A percentile compares a stretch with the other conserved stretches of the same genome.
Evolutionary conservation across 2,329 filamentous ascomycete species (phyloP).

Genomic region (Lachnum nothofagi): DNA sequence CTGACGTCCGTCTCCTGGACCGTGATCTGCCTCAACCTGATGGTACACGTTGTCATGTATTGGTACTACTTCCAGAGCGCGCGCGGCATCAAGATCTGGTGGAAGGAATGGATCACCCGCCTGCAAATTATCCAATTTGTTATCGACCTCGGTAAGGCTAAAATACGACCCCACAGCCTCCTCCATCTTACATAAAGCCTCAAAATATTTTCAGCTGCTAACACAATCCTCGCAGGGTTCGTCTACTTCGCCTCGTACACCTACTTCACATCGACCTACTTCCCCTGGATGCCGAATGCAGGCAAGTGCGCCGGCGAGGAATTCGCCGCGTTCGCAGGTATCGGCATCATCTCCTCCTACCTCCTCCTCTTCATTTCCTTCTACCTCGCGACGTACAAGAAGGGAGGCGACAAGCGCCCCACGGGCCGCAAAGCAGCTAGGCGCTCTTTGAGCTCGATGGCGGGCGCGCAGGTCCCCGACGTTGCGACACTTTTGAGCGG

Average conservation of each 20-base stretch:
- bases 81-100: conserved; percentile 92
- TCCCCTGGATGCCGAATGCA: conserved; percentile 72
- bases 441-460: conserved; percentile 39
- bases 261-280: conserved; percentile 93
- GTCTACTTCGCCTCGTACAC: conserved; percentile 99
- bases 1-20: conserved; percentile 94
- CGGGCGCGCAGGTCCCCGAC: conserved; percentile 31
- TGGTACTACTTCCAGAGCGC: conserved; percentile 99
- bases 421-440: conserved; percentile 70
- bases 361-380: conserved; percentile 97
- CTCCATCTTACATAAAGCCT: no score
- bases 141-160: conserved; percentile 75
- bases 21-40: conserved; percentile 84
- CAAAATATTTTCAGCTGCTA: not conserved
- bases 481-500: conserved; percentile 30
- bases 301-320: conserved; percentile 92
- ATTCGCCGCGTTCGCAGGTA: conserved; percentile 89
- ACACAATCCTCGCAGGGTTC: conserved; percentile 62
- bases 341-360: conserved; percentile 89
- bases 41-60: conserved; percentile 98
- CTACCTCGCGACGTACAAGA: conserved; percentile 95
- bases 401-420: conserved; percentile 71
- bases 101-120: conserved; percentile 99
- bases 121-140: conserved; percentile 97
- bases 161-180: not conserved